Percentiles rank a stretch among this genome's conserved stretches.
Evolutionary conservation across 805 yeast species (phyloP).

Genomic region (Saccharomycopsis babjevae): DNA sequence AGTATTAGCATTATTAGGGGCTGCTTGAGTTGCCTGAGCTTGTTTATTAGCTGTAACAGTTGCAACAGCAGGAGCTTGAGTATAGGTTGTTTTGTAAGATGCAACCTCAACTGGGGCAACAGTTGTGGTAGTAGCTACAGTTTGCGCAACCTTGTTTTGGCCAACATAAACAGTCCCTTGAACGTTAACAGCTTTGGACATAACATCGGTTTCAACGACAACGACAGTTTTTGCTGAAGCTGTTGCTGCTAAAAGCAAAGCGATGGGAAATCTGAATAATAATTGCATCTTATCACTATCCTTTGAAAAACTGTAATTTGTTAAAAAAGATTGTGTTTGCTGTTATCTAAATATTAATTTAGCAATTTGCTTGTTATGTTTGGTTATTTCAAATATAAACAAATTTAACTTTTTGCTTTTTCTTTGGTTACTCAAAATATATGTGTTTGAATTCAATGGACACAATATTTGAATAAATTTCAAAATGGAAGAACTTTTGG

Average conservation of each 20-base stretch:
- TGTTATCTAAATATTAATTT: too few species aligned
- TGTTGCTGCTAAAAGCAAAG: conserved; percentile 13
- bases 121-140: conserved; percentile 21
- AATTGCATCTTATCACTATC: not conserved
- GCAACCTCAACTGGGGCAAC: conserved; percentile 20
- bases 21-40: conserved; percentile 13
- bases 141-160: not conserved
- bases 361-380: too few species aligned
- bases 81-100: conserved; percentile 21
- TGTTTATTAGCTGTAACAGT: conserved; percentile 24
- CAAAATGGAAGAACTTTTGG: too few species aligned
- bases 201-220: conserved; percentile 18
- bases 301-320: not conserved
- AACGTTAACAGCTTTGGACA: conserved; percentile 24
- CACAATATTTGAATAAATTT: too few species aligned
- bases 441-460: too few species aligned
- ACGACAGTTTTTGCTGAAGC: conserved; percentile 16
- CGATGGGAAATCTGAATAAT: not conserved
- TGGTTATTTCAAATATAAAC: too few species aligned
- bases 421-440: too few species aligned
- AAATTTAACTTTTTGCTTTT: too few species aligned
- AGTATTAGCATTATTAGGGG: conserved; percentile 6
- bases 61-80: conserved; percentile 26
- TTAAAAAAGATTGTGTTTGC: too few species aligned
- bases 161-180: conserved; percentile 23